Base-by-base conservation (phyloP, 768 basidiomycete genomes). In the Hortiboletus flavorubellus region DNA sequence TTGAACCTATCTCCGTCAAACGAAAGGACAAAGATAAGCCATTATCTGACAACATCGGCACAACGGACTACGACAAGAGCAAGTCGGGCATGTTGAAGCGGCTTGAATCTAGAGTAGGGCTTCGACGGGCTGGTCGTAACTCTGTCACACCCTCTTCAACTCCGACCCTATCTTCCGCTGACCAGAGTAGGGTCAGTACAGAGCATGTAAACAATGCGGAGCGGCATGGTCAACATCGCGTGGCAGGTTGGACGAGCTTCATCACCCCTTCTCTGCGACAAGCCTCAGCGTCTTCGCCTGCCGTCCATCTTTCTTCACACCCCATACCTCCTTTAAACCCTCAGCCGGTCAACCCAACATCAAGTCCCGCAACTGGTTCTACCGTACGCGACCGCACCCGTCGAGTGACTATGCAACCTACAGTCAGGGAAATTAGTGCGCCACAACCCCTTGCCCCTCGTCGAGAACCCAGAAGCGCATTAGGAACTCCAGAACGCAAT, bases 271-370 rank as follows among this genome's bases (percentile, higher is more conserved):
- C 87, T 37, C 71, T 89, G 56, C 79, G 83, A 52, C 80, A 79
- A 57, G 89, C 81, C 38, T 87, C 89, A 45, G 78, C 86, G 76
- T 91, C 89, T 53, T 88, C 87, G 21, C 89, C 89, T 50, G 79
- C 84, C 30, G 70, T 91, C 42, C 84, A 87, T 63, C 77, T 86
- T 52, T 80, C 80, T 48, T 83, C 83, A 29, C 78, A 80, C 70
- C 74, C 80, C 34, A 64, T 78, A 48, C 78, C 80, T 48, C 81
- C 83, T 35, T 76, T 80, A n/a, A 78, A 75, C 64, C 78, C 80
- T 39, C 78, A 76, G 55, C 68, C 79, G 18, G 72, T 75, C 51
- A 76, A 78, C 46, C 78, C 82, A 26, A 76, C 80, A 18, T 77
- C 81, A 39, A 75, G 73, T 59, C 71, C 77, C 54, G 72, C 68